These are phyloP conservation scores for Penicillium concentricum DNA, from an alignment of 2,329 filamentous ascomycete species.

Conservation along the genomic window DNA sequence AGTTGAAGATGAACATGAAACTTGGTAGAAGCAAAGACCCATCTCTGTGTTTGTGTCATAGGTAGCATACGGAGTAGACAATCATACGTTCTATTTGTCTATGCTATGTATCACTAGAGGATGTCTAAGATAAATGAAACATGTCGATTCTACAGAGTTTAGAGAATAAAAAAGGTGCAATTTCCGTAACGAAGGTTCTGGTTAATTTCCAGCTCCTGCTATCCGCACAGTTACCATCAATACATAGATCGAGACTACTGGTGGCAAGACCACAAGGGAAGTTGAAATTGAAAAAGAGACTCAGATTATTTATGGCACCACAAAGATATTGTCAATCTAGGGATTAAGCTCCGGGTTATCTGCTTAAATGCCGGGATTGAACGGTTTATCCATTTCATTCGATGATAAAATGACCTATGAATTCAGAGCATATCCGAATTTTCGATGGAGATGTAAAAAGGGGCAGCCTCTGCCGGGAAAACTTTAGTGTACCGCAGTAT, in stretches of 20 bases:
- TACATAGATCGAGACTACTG: too few relatives aligned
- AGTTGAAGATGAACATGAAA: background rate
- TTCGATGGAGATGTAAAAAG: background rate
- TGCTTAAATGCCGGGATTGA: background rate
- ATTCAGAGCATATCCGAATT: background rate
- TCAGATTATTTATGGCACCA: too few relatives aligned
- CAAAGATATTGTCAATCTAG: too few relatives aligned
- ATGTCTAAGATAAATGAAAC: background rate
- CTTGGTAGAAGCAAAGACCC: background rate
- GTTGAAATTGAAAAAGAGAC: background rate
- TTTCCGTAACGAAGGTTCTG: too few relatives aligned
- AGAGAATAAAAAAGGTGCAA: too few relatives aligned
- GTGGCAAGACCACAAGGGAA: background rate
- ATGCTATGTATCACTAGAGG: too few relatives aligned
- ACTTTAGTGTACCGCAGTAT: background rate
- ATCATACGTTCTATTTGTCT: background rate
- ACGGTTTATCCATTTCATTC: background rate
- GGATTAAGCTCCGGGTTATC: too few relatives aligned
- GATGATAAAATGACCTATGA: background rate
- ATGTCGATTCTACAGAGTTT: too few relatives aligned
- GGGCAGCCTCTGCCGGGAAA: background rate
- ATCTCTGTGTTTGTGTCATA: background rate
- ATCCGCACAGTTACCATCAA: too few relatives aligned
- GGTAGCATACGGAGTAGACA: background rate
- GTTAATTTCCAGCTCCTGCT: too few relatives aligned